Base-by-base conservation (phyloP, 306 rosid genomes). In the Quillaja saponaria region DNA sequence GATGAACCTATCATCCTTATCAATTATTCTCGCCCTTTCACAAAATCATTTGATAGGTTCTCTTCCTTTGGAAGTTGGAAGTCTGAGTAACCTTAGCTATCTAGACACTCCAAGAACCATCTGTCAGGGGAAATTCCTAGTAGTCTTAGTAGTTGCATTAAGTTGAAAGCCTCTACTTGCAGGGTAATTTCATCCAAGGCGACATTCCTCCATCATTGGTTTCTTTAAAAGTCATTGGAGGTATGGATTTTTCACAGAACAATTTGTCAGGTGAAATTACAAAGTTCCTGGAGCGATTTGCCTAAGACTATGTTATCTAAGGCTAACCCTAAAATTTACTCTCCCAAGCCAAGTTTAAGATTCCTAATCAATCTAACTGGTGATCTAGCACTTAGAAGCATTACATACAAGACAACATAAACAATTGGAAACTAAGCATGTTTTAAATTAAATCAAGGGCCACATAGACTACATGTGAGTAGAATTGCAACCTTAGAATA, bases 221-320 rank as follows among this genome's bases (percentile, higher is more conserved):
- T 40, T 19, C 37, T 13, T 34, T 58, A 4, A 58, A 31, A 0
- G 6, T 34, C n/a, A 49, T 48, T 34, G 2, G 0, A 0, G 8
- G 34, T 18, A 12, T 50, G 38, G 50, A 64, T 38, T 49, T 64
- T 28, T 64, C 69, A 35, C 49, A 11, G 18, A 64, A 64, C 49
- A 49, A 64, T 17, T 7, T 64, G 6, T 37, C 69, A 3, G 49
- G 69, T 0, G 0, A 16, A 6, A 13, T 64, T 19, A 49, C 58
- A 20, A 19, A 49, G 0, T 20, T 1, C 1, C 58, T 50, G 1
- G n/a, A 18, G 7, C 10, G 13, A 5, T 47, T 64, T 19, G n/a
- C n/a, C 7, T 0, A n/a, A n/a, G n/a, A n/a, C n/a, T n/a, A n/a
- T n/a, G n/a, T n/a, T n/a, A n/a, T n/a, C n/a, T n/a, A n/a, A n/a